phyloP scores from a whole-genome alignment of 2,329 filamentous ascomycete species.

The Coniochaeta sp. region DNA sequence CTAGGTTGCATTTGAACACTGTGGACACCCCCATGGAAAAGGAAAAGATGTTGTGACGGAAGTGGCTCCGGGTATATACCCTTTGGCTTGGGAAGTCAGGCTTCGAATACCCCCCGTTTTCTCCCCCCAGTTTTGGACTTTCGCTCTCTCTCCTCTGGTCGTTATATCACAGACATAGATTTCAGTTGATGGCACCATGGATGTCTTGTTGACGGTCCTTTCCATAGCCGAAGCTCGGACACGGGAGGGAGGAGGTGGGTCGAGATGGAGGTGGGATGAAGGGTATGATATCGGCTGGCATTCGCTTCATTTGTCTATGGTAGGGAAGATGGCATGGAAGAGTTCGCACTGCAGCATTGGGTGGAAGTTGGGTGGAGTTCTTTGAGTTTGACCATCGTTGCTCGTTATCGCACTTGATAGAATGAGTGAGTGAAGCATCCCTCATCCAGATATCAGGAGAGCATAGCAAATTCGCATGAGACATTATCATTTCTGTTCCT shows the following conservation, averaged over 20 bases:
- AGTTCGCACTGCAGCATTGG: background rate
- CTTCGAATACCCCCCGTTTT: background rate
- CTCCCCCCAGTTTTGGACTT: background rate
- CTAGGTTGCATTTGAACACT: background rate
- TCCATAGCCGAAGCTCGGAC: too few relatives aligned
- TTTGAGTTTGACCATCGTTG: background rate
- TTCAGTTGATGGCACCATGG: background rate
- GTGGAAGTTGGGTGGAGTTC: background rate
- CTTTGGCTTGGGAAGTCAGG: too few relatives aligned
- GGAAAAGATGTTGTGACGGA: too few relatives aligned
- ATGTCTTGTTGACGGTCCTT: too few relatives aligned
- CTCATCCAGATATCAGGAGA: background rate
- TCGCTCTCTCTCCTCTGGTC: background rate
- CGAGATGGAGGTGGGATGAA: background rate
- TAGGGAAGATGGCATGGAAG: background rate
- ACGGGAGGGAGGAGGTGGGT: background rate
- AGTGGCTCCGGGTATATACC: too few relatives aligned
- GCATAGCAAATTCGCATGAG: background rate
- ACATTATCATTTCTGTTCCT: background rate
- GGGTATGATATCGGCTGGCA: background rate
- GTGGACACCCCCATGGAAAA: background rate
- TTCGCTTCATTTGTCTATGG: background rate
- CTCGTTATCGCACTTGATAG: background rate
- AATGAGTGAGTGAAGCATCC: background rate
- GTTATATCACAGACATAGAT: background rate